A percentile compares a stretch with the other conserved stretches of the same genome.
Evolutionary conservation across 139 green algal species (phyloP).

Genomic region (Raphidocelis subcapitata): DNA sequence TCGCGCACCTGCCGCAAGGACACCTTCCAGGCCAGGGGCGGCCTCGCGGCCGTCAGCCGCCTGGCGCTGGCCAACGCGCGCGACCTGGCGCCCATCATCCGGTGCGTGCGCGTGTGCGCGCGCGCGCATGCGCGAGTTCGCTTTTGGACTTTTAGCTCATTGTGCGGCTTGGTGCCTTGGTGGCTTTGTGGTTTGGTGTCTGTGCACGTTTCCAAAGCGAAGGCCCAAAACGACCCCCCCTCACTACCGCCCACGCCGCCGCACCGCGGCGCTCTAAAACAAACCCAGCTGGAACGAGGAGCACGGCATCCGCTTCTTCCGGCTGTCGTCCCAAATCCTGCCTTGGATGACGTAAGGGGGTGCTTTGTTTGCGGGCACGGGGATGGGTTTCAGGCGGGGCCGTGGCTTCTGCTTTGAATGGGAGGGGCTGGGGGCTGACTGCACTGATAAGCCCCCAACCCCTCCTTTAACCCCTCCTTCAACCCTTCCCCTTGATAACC

Average conservation of each 20-base stretch:
- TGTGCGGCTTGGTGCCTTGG: too few species aligned
- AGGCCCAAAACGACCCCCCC: too few species aligned
- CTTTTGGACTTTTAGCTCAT: neutral
- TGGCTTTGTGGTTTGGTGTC: too few species aligned
- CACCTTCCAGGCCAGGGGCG: conserved; percentile 21
- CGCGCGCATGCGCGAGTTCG: too few species aligned
- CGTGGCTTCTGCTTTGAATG: neutral
- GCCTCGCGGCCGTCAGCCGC: conserved; percentile 44
- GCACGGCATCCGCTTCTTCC: conserved; percentile 68
- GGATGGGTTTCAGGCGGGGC: neutral
- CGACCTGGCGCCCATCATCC: conserved; percentile 47
- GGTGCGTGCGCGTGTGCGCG: conserved; percentile 12
- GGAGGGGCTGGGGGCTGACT: neutral
- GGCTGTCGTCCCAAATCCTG: conserved; percentile 32
- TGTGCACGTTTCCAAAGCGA: too few species aligned
- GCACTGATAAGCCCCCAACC: too few species aligned
- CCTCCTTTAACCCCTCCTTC: neutral
- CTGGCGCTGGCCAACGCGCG: conserved; percentile 57
- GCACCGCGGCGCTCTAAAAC: too few species aligned
- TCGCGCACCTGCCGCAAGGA: conserved; percentile 39
- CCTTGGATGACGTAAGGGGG: conserved; percentile 21
- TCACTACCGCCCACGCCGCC: too few species aligned
- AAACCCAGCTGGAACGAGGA: conserved; percentile 54
- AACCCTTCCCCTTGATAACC: too few species aligned
- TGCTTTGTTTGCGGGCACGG: neutral